Percentiles rank a stretch among this genome's conserved stretches.
phyloP scores from a whole-genome alignment of 208 protist genomes.

The Leishmania arabica region DNA sequence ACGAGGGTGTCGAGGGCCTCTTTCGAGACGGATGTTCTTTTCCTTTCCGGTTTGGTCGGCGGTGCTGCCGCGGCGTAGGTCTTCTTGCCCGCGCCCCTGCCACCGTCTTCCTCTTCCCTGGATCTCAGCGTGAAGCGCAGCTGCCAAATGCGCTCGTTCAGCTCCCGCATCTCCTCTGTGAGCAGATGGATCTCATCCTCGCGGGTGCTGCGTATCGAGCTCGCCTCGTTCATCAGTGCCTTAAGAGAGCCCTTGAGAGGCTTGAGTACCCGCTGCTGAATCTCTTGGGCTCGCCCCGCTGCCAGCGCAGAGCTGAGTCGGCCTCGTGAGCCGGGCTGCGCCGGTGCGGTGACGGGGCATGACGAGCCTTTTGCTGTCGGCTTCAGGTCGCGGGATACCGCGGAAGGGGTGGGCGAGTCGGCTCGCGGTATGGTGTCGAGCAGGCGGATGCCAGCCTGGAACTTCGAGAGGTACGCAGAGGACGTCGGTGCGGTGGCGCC shows the following conservation, averaged over 20 bases:
- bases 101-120: neutral
- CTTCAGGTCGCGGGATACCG: neutral
- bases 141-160: conserved; percentile 88
- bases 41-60: neutral
- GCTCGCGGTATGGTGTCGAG: conserved; percentile 4
- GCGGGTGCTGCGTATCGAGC: conserved; percentile 48
- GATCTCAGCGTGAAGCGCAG: conserved; percentile 45
- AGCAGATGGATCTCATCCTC: conserved; percentile 78
- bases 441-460: conserved; percentile 25
- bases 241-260: conserved; percentile 40
- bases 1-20: conserved; percentile 36
- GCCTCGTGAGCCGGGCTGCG: conserved; percentile 11
- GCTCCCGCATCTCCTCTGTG: conserved; percentile 66
- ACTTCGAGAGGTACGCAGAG: conserved; percentile 18
- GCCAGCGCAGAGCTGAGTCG: conserved; percentile 25
- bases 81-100: neutral
- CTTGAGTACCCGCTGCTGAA: conserved; percentile 4
- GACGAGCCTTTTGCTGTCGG: neutral
- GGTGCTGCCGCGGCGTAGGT: neutral
- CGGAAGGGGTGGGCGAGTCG: neutral
- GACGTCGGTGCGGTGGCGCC: neutral
- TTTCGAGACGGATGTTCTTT: conserved; percentile 14
- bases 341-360: conserved; percentile 1
- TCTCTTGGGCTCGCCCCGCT: conserved; percentile 20
- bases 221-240: conserved; percentile 62